These are phyloP conservation scores for Lyophyllum atratum DNA, from an alignment of 768 basidiomycete species.

Conservation along the genomic window DNA sequence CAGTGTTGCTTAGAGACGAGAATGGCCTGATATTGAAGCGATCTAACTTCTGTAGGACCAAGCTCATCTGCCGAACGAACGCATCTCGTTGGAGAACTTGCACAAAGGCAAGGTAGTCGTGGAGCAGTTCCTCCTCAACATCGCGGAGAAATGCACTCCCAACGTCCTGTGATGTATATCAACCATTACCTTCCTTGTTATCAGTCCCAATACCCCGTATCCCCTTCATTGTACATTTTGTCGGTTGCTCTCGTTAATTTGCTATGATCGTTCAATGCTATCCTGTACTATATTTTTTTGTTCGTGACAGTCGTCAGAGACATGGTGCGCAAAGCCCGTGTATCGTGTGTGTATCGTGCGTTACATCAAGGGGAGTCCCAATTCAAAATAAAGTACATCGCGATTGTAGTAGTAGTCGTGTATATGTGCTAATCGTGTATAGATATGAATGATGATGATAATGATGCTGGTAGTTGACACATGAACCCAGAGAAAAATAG, in stretches of 20 bases:
- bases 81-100: constrained; percentile 84
- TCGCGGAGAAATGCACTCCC: constrained; percentile 35
- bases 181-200: not conserved
- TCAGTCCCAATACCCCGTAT: not conserved
- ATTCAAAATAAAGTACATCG: too few species aligned
- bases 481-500: not conserved
- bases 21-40: constrained; percentile 2
- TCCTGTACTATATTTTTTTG: not conserved
- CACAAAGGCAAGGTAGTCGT: constrained; percentile 75
- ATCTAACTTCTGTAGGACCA: constrained; percentile 58
- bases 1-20: not conserved
- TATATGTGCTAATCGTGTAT: too few species aligned
- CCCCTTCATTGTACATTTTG: not conserved
- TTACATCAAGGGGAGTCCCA: too few species aligned
- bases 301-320: too few species aligned
- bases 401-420: too few species aligned
- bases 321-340: too few species aligned
- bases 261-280: not conserved
- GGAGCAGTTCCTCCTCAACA: constrained; percentile 68
- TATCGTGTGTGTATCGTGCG: too few species aligned
- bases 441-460: too few species aligned
- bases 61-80: constrained; percentile 93
- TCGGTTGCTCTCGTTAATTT: not conserved
- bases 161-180: not conserved
- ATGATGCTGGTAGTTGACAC: not conserved